Conservation (phyloP, 352 stramenopile species). For the Elongisporangium undulatum region DNA sequence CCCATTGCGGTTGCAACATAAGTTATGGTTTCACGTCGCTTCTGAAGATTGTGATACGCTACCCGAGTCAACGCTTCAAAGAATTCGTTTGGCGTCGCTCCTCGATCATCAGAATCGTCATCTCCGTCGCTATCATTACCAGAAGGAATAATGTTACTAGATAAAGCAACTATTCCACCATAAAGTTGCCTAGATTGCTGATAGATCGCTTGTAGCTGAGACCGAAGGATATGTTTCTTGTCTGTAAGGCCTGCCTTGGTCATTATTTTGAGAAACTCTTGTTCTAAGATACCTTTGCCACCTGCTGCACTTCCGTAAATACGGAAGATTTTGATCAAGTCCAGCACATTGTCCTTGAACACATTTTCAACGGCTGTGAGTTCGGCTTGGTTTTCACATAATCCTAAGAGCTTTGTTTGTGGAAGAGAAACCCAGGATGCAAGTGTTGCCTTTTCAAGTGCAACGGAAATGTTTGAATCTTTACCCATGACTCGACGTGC, state of each 20-base stretch:
- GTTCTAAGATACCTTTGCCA: slow-evolving; percentile 67
- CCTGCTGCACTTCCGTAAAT: slow-evolving; percentile 62
- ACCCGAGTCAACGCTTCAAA: slow-evolving; percentile 72
- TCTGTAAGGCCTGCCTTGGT: slow-evolving; percentile 68
- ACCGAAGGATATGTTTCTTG: slow-evolving; percentile 80
- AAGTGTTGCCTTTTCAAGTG: slow-evolving; percentile 65
- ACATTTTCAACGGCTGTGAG: slow-evolving; percentile 54
- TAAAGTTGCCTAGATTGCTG: slow-evolving; percentile 49
- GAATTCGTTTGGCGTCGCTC: slow-evolving; percentile 74
- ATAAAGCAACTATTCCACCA: slow-evolving; percentile 6
- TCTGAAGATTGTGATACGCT: slow-evolving; percentile 66
- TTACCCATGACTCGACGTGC: slow-evolving; percentile 55
- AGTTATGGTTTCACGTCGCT: slow-evolving; percentile 37
- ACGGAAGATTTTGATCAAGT: slow-evolving; percentile 78
- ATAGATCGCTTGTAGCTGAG: slow-evolving; percentile 68
- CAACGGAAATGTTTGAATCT: slow-evolving; percentile 66
- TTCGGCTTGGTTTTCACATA: slow-evolving; percentile 67
- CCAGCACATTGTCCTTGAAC: slow-evolving; percentile 71
- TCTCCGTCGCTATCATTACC: slow-evolving; percentile 22
- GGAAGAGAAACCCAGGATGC: slow-evolving; percentile 53
- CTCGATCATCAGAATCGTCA: slow-evolving; percentile 47
- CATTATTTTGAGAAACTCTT: slow-evolving; percentile 84
- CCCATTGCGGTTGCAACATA: slow-evolving; percentile 30
- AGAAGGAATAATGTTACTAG: slow-evolving; percentile 4
- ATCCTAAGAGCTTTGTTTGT: slow-evolving; percentile 31